phyloP scores from a whole-genome alignment of 2,329 filamentous ascomycete species.

The Aspergillus puulaauensis region DNA sequence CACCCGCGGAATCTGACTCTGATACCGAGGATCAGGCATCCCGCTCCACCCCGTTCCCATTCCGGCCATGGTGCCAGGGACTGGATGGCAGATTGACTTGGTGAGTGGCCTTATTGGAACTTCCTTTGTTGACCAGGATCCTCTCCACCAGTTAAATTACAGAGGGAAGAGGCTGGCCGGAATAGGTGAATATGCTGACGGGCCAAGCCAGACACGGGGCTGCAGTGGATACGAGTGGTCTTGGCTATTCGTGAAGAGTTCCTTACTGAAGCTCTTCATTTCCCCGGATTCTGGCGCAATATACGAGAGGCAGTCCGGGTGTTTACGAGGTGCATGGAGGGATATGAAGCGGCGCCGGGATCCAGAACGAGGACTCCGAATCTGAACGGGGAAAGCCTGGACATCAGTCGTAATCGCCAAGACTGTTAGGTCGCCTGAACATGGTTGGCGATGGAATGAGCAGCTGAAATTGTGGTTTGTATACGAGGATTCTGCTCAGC shows the following conservation, averaged over 20 bases:
- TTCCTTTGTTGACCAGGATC: background rate
- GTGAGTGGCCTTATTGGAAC: too few species aligned
- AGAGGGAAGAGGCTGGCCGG: too few species aligned
- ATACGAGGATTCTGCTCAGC: background rate
- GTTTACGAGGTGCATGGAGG: background rate
- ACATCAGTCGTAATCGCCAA: background rate
- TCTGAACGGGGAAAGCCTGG: too few species aligned
- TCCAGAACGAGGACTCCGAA: too few species aligned
- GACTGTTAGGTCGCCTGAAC: background rate
- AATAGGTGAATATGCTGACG: too few species aligned
- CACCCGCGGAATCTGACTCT: background rate
- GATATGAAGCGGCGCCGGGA: background rate
- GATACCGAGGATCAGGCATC: background rate
- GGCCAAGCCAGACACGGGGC: too few species aligned
- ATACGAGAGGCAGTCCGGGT: background rate
- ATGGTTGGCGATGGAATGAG: background rate
- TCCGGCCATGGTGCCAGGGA: background rate
- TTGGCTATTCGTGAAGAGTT: too few species aligned
- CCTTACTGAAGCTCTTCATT: background rate
- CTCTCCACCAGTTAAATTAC: background rate
- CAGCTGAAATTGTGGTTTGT: background rate
- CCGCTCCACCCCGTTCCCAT: background rate
- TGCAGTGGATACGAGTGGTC: too few species aligned
- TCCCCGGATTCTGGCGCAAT: background rate
- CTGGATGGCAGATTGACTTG: too few species aligned